Conservation (phyloP, 768 basidiomycete genomes). For the Xerocomellus chrysenteron region DNA sequence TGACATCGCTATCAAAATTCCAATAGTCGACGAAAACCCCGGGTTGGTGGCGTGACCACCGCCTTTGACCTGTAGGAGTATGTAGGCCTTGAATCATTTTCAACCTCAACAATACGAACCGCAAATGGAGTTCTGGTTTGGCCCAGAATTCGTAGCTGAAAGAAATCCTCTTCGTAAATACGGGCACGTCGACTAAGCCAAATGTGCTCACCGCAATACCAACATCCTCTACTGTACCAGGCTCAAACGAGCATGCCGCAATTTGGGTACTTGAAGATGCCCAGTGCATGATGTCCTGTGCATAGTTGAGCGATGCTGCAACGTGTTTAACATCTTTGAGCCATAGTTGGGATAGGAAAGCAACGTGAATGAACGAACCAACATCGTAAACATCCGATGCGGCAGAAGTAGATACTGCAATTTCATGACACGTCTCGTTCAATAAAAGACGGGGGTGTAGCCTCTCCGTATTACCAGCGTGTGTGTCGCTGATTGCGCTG, state of each 20-base stretch:
- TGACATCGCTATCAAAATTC: slow-evolving; percentile 57
- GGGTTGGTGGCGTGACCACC: slow-evolving; percentile 58
- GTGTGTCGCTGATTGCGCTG: too few relatives aligned
- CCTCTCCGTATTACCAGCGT: too few relatives aligned
- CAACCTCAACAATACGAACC: not conserved
- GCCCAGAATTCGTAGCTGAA: slow-evolving; percentile 34
- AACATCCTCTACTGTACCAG: slow-evolving; percentile 51
- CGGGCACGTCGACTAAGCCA: too few relatives aligned
- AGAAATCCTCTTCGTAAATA: not conserved
- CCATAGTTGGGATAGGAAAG: not conserved
- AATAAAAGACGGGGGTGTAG: too few relatives aligned
- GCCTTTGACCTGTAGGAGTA: slow-evolving; percentile 36
- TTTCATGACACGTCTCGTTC: too few relatives aligned
- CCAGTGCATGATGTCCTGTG: slow-evolving; percentile 48
- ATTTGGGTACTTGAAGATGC: slow-evolving; percentile 46
- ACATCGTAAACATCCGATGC: slow-evolving; percentile 47
- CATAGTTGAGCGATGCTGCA: slow-evolving; percentile 31
- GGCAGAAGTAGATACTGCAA: not conserved
- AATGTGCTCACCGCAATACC: slow-evolving; percentile 40
- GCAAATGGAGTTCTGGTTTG: slow-evolving; percentile 32
- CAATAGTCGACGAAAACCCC: slow-evolving; percentile 55
- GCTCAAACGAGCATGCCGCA: slow-evolving; percentile 55
- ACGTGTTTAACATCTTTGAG: not conserved
- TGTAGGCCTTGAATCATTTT: too few relatives aligned
- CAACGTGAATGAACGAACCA: slow-evolving; percentile 25